phyloP scores from a whole-genome alignment of 2,329 filamentous ascomycete genomes.

The Ophioceras dolichostomum region DNA sequence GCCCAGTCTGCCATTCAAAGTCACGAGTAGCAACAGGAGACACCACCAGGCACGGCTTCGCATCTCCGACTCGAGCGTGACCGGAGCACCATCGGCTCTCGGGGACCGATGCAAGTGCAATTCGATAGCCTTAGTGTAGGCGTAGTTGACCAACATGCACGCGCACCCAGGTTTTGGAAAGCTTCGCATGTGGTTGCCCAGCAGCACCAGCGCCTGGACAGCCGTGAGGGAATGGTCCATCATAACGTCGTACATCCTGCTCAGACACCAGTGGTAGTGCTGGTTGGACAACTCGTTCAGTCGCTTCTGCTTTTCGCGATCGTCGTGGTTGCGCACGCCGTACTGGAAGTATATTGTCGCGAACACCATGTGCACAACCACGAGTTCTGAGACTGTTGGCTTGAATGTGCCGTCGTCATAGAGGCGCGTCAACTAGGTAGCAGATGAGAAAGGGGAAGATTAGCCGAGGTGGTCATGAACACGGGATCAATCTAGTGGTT shows the following conservation, averaged over 20 bases:
- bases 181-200: constrained; percentile 59
- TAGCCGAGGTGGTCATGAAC: too few species aligned
- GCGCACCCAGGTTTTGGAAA: constrained; percentile 72
- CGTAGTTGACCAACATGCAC: constrained; percentile 52
- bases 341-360: constrained; percentile 69
- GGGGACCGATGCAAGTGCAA: constrained; percentile 58
- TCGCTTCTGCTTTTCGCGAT: constrained; percentile 37
- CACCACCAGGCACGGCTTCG: constrained; percentile 71
- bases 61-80: constrained; percentile 57
- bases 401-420: constrained; percentile 58
- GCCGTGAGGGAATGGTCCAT: constrained; percentile 50
- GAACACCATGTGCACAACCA: constrained; percentile 68
- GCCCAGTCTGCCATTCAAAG: constrained; percentile 64
- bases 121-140: constrained; percentile 60
- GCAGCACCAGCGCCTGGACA: constrained; percentile 61
- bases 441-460: too few species aligned
- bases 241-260: constrained; percentile 54
- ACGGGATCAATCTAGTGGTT: too few species aligned
- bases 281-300: constrained; percentile 57
- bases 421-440: constrained; percentile 42
- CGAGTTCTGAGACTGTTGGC: constrained; percentile 51
- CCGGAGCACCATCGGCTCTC: constrained; percentile 36
- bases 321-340: constrained; percentile 53
- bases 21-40: constrained; percentile 52
- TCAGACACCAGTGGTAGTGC: constrained; percentile 67